Base-by-base conservation (phyloP, 331 rosid genomes). In the Rhamnella rubrinervis region DNA sequence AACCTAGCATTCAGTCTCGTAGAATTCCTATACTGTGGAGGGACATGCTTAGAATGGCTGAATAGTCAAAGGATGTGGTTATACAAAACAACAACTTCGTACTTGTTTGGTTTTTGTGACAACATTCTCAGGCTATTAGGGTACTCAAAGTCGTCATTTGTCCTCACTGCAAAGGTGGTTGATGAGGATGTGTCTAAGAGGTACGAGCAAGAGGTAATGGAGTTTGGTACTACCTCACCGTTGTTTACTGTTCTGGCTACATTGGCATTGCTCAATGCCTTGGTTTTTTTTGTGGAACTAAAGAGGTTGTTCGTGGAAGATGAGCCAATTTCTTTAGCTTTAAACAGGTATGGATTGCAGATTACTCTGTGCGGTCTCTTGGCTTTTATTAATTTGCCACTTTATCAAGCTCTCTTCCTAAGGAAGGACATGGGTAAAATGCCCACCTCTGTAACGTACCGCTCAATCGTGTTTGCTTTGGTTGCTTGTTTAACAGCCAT, bases 61-160 rank as follows among this genome's bases (percentile, higher is more conserved):
- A 75, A 75, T 37, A 70, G 62, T 6, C 68, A 40, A 50, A 76
- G 78, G 31, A 73, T 78, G 12, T 74, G 76, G 83, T 49, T 74
- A n/a, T 79, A 50, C 31, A 59, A 57, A 64, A 78, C 79, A 63
- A 40, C 68, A 19, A 38, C 65, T 23, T 60, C 83, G 28, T 70
- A 39, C 68, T 35, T 79, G 3, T 68, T 64, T 19, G 79, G 59
- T 49, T 53, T 70, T 70, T 20, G 70, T 6, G 80, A 74, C 51
- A 51, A 59, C 40, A 55, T 64, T 13, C 44, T 74, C 9, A 73
- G 37, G 46, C 57, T 44, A 17, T 20, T 47, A 28, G 59, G 71
- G 41, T 65, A 46, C 46, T 44, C 28, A 18, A 19, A 44, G 14
- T 44, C 77, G 6, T 53, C 66, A 25, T 56, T 73, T 16, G 25